Evolutionary conservation across 495 filamentous ascomycete genomes (phyloP), one percentile per base, ranked within the genome.

Genomic region (Bacidia rubella): DNA sequence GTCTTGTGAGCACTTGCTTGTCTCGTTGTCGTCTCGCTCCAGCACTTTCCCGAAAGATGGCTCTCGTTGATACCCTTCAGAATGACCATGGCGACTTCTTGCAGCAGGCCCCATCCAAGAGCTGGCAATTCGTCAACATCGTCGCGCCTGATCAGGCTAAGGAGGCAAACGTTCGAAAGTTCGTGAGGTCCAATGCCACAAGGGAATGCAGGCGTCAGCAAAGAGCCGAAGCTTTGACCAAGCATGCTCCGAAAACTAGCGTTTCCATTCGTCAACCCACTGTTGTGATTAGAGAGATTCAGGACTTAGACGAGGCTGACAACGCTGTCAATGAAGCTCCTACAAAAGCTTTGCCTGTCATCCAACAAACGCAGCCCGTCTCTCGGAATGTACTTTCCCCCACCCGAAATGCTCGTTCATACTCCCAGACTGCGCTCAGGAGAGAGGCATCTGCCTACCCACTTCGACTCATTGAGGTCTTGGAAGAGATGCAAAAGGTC

Each of bases 101-200:
- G 21, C 15, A 47, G 24, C 2, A 2, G 23, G 41, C 19, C 15
- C 41, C 22, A 15, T 9, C 44, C 19, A 26, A 26, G 26, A 20
- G 21, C 22, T 47, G n/a, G 44, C 44, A 47, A 24, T 47, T 47
- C 22, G 21, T 47, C 9, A 47, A 47, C 20, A 24, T 47, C 44
- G 24, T 7, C 15, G 19, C 4, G 20, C 44, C 44, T 9, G n/a
- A 47, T 9, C 19, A 47, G 17, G 21, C 22, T 25, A 47, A 22
- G 24, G 19, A 21, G n/a, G 26, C 22, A 15, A 26, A 25, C 24
- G 44, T 47, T 24, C 44, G 44, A 2, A 47, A 22, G 44, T 26
- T 47, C n/a, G 44, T 47, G 19, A 22, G 44, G 7, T 47, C 44
- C n/a, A 47, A 47, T 26, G 44, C 44, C 5, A 47, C 44, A 47